A percentile compares a stretch with the other conserved stretches of the same genome.
phyloP scores from a whole-genome alignment of 176 grass and related monocot genomes.

The Poa pratensis region DNA sequence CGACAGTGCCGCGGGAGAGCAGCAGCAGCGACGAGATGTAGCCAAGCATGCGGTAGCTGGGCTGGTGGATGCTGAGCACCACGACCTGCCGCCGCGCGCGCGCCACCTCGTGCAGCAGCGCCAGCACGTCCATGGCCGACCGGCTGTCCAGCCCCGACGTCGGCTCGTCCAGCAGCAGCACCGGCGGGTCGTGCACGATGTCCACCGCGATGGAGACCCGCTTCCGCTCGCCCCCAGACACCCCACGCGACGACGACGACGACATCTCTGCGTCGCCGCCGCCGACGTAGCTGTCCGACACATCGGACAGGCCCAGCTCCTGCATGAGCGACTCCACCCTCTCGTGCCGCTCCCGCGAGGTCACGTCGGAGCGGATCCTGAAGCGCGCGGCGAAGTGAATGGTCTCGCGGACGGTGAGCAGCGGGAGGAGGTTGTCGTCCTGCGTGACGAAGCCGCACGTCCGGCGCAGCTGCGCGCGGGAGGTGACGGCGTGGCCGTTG shows the following conservation, averaged over 20 bases:
- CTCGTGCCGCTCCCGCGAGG: conserved; percentile 41
- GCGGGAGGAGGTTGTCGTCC: conserved; percentile 93
- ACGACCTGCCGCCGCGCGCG: conserved; percentile 66
- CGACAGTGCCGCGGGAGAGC: conserved; percentile 69
- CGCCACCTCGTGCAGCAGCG: conserved; percentile 75
- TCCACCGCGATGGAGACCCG: conserved; percentile 84
- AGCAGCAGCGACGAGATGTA: conserved; percentile 78
- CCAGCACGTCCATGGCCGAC: conserved; percentile 74
- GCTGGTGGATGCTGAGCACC: conserved; percentile 93
- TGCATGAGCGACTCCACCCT: conserved; percentile 65
- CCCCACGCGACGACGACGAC: conserved; percentile 44
- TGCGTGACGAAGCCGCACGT: conserved; percentile 87
- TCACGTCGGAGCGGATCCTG: conserved; percentile 49
- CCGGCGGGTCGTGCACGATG: conserved; percentile 81
- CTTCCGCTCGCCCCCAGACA: conserved; percentile 89
- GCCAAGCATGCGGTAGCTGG: conserved; percentile 85
- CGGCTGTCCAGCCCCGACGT: conserved; percentile 92
- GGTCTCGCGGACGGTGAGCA: conserved; percentile 91
- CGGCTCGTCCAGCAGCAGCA: conserved; percentile 88
- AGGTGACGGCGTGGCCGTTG: conserved; percentile 50
- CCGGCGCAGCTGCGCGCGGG: conserved; percentile 57
- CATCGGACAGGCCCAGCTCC: conserved; percentile 69
- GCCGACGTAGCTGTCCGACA: conserved; percentile 80
- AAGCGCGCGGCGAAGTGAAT: conserved; percentile 76
- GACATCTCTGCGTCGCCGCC: conserved; percentile 46